A percentile compares a stretch with the other conserved stretches of the same genome.
Conservation (phyloP, 1,284 basidiomycete species). For the Anthracocystis panici-leucophaei region DNA sequence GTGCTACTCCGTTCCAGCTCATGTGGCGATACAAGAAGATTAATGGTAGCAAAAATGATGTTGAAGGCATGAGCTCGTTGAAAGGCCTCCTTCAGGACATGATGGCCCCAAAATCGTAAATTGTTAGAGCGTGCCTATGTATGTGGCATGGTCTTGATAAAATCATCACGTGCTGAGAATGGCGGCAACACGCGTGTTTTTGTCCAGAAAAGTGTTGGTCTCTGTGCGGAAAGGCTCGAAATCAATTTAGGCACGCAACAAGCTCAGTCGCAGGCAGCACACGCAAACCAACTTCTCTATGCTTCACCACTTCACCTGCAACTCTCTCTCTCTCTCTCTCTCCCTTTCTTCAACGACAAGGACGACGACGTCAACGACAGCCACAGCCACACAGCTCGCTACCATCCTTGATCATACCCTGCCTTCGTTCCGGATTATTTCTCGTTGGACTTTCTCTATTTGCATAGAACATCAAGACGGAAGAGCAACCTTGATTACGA, state of each 20-base stretch:
- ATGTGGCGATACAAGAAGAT: no score
- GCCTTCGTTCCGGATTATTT: not conserved
- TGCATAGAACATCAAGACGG: no score
- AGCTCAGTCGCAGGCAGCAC: no score
- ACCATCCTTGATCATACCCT: not conserved
- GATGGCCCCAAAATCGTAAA: no score
- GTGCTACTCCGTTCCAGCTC: no score
- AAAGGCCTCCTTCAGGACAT: no score
- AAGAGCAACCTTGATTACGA: not conserved
- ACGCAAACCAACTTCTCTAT: no score
- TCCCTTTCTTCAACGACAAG: not conserved
- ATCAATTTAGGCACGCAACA: no score
- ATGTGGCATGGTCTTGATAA: no score
- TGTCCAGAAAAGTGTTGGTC: conserved; percentile 18
- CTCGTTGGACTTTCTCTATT: not conserved
- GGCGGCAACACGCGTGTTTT: conserved; percentile 14
- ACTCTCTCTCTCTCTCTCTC: not conserved
- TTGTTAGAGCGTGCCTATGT: conserved; percentile 9
- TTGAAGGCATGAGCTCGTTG: no score
- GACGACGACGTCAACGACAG: not conserved
- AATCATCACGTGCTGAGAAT: conserved; percentile 13
- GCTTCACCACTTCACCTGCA: no score
- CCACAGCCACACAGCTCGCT: not conserved
- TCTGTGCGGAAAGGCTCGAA: not conserved
- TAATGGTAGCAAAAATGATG: no score